Evolutionary conservation across 2,329 filamentous ascomycete species (phyloP), one percentile per base, ranked within the genome.

Genomic region (Rutstroemia sp.): DNA sequence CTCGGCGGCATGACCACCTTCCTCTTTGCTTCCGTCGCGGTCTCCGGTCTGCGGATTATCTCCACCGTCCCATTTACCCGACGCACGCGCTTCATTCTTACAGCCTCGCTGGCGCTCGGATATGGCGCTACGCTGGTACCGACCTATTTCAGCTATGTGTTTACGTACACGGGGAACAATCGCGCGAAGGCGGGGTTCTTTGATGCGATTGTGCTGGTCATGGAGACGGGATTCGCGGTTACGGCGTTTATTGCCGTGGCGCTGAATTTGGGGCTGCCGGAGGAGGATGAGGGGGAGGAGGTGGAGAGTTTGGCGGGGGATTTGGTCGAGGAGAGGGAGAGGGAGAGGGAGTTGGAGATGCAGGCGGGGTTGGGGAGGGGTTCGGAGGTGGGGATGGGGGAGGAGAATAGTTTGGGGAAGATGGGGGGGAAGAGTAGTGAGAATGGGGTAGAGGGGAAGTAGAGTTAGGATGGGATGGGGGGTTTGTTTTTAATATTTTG

Each of bases 1-100:
- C 76, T 87, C 2, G 85, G 83, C 39, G 84, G 84, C 48, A 88
- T 88, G 84, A 87, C 89, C 0, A 90, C 88, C 0, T 94, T 94
- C 70, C 78, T 94, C 21, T 94, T 92, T 73, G 79, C 78, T 58
- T 81, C 87, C 4, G 89, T 94, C 5, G 83, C 87, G 1, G 85
- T 90, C 1, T 88, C 85, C 0, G 89, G 89, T 63, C 82, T 94
- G 59, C 79, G 86, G 49, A 92, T 94, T 64, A 84, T 94, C 60
- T 77, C 81, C 3, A 80, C 79, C 38, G 81, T 88, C 2, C 78
- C 82, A 0, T 92, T 92, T 68, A 90, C 81, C n/a, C 81, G 89
- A 39, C 83, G 89, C 51, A 92, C 88, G 65, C 80, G 89, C 23
- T 94, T 94, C 73, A 88, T 94, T 65, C 77, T 94, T 10, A 91